Conservation (phyloP, 2,329 filamentous ascomycete species). For the Xylaria hypoxylon region DNA sequence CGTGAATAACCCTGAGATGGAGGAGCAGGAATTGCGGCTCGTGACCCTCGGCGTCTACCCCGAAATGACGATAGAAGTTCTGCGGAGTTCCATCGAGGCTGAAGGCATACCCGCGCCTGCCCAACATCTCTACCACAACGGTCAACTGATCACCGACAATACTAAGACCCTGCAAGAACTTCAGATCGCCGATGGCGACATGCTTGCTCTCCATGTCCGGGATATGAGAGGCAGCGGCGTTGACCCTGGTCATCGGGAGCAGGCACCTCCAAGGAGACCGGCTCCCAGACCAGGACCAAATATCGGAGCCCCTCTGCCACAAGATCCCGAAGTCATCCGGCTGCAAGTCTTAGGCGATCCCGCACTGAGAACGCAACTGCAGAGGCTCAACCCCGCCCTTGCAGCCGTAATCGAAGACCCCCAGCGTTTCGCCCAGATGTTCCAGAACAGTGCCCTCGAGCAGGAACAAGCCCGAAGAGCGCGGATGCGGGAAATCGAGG, state of each 20-base stretch:
- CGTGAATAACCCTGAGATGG: constrained; percentile 74
- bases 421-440: constrained; percentile 78
- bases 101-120: constrained; percentile 78
- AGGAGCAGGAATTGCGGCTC: constrained; percentile 69
- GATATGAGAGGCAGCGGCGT: constrained; percentile 64
- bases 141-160: constrained; percentile 80
- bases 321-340: constrained; percentile 84
- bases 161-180: constrained; percentile 84
- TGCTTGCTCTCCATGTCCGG: constrained; percentile 87
- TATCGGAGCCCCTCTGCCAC: constrained; percentile 52
- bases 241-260: constrained; percentile 52
- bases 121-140: constrained; percentile 92
- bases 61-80: constrained; percentile 80
- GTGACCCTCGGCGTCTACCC: constrained; percentile 76
- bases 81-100: constrained; percentile 89
- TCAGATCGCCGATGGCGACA: constrained; percentile 86
- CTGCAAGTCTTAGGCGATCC: constrained; percentile 86
- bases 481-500: constrained; percentile 83
- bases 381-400: constrained; percentile 79
- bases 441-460: constrained; percentile 73
- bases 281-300: constrained; percentile 26
- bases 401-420: constrained; percentile 81
- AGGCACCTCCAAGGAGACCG: constrained; percentile 49
- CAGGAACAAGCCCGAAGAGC: constrained; percentile 79
- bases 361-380: constrained; percentile 75